Evolutionary conservation across 805 yeast genomes (phyloP), one percentile per base, ranked within the genome.

Genomic region (Ogataea minuta): DNA sequence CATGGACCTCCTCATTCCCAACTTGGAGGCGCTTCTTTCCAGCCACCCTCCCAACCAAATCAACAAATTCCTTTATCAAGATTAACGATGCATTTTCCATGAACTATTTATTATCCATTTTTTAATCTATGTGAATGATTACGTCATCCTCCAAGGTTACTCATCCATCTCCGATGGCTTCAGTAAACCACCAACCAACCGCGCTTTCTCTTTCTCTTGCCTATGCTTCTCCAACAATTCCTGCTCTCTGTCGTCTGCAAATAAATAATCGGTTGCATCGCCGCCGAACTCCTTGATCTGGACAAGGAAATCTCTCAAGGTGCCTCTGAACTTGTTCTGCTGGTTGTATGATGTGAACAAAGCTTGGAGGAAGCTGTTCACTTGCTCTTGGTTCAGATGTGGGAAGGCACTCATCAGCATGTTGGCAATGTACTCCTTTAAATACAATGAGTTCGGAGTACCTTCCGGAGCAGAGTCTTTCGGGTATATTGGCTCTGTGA

Each of bases 261-360:
- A 91, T 60, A 91, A 71, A 61, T 93, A 93, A 61, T 90, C 97
- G 15, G 96, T 88, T 41, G 95, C 81, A 61, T 87, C 95, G 21
- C 98, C 98, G 44, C 98, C 99, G 57, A 76, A 79, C 66, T 91
- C 95, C 66, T 89, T 90, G 63, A 91, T 86, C 69, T 93, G 98
- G 29, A 93, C 95, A 61, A 93, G 74, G 77, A 93, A 93, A 66
- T 93, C 99, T 65, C 98, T 82, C 53, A 93, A 71, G 9, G 84
- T 82, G 36, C 87, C 87, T 64, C 79, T 81, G 70, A 93, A 93
- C 59, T 79, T 84, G 46, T 63, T 60, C 44, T 80, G 81, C 54
- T 87, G 93, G 43, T 75, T 79, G 58, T 87, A 87, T 38, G 82
- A 80, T 11, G 76, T 63, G 26, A 85, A 76, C 59, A 93, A 72